These are phyloP conservation scores for Cordyceps cateniannulata DNA, from an alignment of 2,329 filamentous ascomycete species.

Conservation along the genomic window DNA sequence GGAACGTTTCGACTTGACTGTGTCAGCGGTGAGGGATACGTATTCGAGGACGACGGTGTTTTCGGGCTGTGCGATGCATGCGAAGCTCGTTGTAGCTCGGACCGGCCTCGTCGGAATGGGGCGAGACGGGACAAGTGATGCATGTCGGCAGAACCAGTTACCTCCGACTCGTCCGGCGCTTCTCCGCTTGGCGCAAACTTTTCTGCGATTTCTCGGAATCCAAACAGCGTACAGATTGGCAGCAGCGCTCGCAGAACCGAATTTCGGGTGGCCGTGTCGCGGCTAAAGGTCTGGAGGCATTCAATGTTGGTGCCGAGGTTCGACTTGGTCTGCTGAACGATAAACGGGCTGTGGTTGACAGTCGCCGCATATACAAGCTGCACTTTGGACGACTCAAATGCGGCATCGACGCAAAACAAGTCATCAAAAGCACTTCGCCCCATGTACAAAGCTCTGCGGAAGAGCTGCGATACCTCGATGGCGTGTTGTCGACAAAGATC, in stretches of 20 bases:
- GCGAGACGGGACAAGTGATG: slow-evolving; percentile 17
- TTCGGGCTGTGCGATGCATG: slow-evolving; percentile 11
- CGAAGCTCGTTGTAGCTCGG: slow-evolving; percentile 14
- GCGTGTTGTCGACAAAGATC: slow-evolving; percentile 19
- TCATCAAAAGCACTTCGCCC: slow-evolving; percentile 19
- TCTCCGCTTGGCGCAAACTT: slow-evolving; percentile 14
- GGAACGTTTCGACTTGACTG: slow-evolving; percentile 13
- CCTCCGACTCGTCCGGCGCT: slow-evolving; percentile 13
- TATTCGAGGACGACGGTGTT: slow-evolving; percentile 13
- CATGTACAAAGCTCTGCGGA: slow-evolving; percentile 15
- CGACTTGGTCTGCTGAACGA: slow-evolving; percentile 15
- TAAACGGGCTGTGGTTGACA: slow-evolving; percentile 16
- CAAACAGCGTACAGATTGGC: slow-evolving; percentile 18
- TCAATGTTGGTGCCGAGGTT: slow-evolving; percentile 19
- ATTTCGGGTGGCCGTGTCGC: slow-evolving; percentile 16
- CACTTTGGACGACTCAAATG: slow-evolving; percentile 22
- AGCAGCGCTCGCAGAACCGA: slow-evolving; percentile 17
- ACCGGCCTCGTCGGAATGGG: slow-evolving; percentile 17
- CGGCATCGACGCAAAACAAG: slow-evolving; percentile 18
- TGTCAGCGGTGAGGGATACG: slow-evolving; percentile 13
- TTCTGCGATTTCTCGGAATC: slow-evolving; percentile 18
- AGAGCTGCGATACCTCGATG: slow-evolving; percentile 17
- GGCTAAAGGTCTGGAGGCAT: slow-evolving; percentile 15
- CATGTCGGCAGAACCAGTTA: slow-evolving; percentile 17
- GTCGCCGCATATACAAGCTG: slow-evolving; percentile 22